Evolutionary conservation across 1,139 yeast species (phyloP).

Genomic region (Taphrina flavorubra): DNA sequence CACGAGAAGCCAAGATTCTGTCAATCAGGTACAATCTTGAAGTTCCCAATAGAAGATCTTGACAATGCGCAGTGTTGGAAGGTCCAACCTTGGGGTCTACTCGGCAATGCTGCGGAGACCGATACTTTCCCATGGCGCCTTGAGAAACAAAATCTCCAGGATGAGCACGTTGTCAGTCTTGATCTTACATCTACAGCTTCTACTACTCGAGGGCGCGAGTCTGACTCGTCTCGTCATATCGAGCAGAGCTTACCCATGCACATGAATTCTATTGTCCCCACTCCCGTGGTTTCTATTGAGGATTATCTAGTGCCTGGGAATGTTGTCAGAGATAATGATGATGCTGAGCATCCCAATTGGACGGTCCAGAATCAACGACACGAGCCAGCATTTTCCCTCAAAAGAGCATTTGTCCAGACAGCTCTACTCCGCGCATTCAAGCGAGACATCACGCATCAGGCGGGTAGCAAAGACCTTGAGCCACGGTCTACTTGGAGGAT

Average conservation of each 20-base stretch:
- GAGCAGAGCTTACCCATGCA: neutral
- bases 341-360: neutral
- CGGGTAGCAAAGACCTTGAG: neutral
- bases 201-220: neutral
- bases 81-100: neutral
- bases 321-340: neutral
- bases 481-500: neutral
- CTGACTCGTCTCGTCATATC: neutral
- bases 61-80: neutral
- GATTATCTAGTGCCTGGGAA: neutral
- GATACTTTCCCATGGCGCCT: neutral
- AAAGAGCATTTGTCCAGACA: neutral
- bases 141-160: neutral
- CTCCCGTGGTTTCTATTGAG: neutral
- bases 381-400: neutral
- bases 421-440: neutral
- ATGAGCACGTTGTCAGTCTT: neutral
- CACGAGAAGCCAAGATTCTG: neutral
- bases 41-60: neutral
- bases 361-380: neutral
- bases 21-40: neutral
- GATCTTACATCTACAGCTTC: too few species aligned
- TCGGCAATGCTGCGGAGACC: neutral
- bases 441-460: neutral
- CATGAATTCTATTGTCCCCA: neutral